phyloP scores from a whole-genome alignment of 306 rosid genomes.

The Prunus kanzakura region DNA sequence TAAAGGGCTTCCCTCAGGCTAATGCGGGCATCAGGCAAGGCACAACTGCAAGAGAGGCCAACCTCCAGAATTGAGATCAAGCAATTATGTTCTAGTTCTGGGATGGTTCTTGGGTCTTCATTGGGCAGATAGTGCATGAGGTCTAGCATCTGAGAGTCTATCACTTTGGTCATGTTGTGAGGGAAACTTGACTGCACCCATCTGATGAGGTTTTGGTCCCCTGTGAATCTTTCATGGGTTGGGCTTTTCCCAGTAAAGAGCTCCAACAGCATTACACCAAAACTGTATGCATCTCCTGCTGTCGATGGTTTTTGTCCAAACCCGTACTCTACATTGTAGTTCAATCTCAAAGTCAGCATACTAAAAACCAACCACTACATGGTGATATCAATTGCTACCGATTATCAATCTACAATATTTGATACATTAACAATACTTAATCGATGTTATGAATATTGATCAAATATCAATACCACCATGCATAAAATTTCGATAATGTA shows the following conservation, averaged over 20 bases:
- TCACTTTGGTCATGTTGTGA: constrained; percentile 27
- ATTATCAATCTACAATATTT: neutral
- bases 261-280: constrained; percentile 60
- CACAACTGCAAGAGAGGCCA: constrained; percentile 49
- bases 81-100: constrained; percentile 28
- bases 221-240: constrained; percentile 48
- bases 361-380: neutral
- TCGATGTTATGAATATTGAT: neutral
- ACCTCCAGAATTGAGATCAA: constrained; percentile 37
- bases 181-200: constrained; percentile 52
- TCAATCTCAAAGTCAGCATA: constrained; percentile 1
- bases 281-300: constrained; percentile 72
- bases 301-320: constrained; percentile 53
- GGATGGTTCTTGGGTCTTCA: constrained; percentile 5
- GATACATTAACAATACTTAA: neutral
- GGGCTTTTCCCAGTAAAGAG: constrained; percentile 57
- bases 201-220: constrained; percentile 38
- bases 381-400: neutral
- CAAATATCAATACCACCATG: neutral
- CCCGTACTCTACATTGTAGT: constrained; percentile 52
- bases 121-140: neutral
- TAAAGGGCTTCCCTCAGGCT: constrained; percentile 37
- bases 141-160: constrained; percentile 38
- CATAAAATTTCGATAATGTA: neutral
- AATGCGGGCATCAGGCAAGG: too few relatives aligned